phyloP scores from a whole-genome alignment of 2,329 filamentous ascomycete species.

The Nemania serpens region DNA sequence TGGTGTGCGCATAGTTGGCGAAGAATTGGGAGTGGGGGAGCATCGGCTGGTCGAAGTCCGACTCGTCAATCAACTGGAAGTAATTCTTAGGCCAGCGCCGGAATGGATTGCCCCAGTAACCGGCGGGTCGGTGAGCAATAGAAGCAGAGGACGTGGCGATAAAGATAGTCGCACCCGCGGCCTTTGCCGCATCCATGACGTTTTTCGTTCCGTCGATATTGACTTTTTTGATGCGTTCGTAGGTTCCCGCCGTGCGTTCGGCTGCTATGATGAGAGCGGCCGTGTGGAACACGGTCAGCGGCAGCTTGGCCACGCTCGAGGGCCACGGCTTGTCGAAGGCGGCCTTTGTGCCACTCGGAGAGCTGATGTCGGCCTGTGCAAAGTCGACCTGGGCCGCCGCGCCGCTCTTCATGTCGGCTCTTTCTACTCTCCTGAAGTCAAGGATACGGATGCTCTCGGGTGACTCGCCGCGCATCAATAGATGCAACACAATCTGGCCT shows the following conservation, averaged over 20 bases:
- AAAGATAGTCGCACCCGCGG: slow-evolving; percentile 49
- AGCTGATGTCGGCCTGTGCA: slow-evolving; percentile 51
- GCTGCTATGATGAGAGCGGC: slow-evolving; percentile 52
- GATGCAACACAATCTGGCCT: slow-evolving; percentile 53
- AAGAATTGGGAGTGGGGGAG: slow-evolving; percentile 48
- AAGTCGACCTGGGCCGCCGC: slow-evolving; percentile 44
- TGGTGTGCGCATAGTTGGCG: slow-evolving; percentile 52
- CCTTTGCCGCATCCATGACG: slow-evolving; percentile 48
- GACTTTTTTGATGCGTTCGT: slow-evolving; percentile 47
- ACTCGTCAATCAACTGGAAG: slow-evolving; percentile 50
- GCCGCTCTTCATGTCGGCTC: slow-evolving; percentile 46
- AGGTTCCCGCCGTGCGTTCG: slow-evolving; percentile 48
- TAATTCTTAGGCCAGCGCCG: slow-evolving; percentile 44
- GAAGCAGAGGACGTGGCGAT: slow-evolving; percentile 54
- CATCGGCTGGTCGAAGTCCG: slow-evolving; percentile 45
- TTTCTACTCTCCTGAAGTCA: slow-evolving; percentile 49
- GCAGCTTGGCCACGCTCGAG: slow-evolving; percentile 43
- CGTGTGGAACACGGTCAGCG: slow-evolving; percentile 56
- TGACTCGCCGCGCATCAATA: slow-evolving; percentile 52
- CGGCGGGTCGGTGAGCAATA: slow-evolving; percentile 45
- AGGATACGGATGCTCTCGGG: slow-evolving; percentile 53
- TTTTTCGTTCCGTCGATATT: slow-evolving; percentile 54
- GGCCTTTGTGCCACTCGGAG: slow-evolving; percentile 42
- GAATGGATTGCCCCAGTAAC: slow-evolving; percentile 46
- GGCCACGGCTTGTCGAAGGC: slow-evolving; percentile 53